Base-by-base conservation (phyloP, 208 protist genomes). In the Giardia muris region DNA sequence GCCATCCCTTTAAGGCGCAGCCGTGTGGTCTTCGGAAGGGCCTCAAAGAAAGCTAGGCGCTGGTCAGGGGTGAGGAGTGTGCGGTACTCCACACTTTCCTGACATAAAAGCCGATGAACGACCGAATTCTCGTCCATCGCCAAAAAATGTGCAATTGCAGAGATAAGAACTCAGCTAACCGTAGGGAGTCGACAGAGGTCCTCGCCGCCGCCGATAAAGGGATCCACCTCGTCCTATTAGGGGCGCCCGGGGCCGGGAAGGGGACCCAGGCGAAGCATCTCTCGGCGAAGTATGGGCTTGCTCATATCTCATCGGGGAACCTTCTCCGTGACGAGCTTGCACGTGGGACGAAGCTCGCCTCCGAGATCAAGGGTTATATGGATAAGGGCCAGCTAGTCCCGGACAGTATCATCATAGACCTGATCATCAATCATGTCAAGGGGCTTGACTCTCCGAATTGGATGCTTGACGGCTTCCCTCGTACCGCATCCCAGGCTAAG, bases 231-330 rank as follows among this genome's bases (percentile, higher is more conserved):
- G 93, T 95, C 67, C 30, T 95, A 43, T 42, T 90, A 47, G 97
- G 97, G 0, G 94, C 95, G 0, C 95, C 96, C 0, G 96, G 95
- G 22, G 95, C 94, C 90, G 97, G 97, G 44, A 98, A 98, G 92
- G 96, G 95, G 0, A 98, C 96, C 3, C 95, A 97, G 92, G 96
- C 95, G 2, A 94, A 94, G 0, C 87, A 93, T 43, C 93, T 98
- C 39, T 95, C 95, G 10, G 93, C 96, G 45, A 93, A 95, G n/a
- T 97, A 96, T 93, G 94, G 94, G 43, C 89, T 97, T 0, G 87
- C 95, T 43, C 96, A 97, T 93, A 94, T 98, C 46, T 93, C 93
- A 42, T 95, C 96, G 0, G 95, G 96, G 43, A 95, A 97, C 87
- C 76, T 97, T 0, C 95, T 97, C 46, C 94, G 94, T 44, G 92